These are phyloP conservation scores for Geranium incanum DNA, from an alignment of 441 rosid species.

Conservation along the genomic window DNA sequence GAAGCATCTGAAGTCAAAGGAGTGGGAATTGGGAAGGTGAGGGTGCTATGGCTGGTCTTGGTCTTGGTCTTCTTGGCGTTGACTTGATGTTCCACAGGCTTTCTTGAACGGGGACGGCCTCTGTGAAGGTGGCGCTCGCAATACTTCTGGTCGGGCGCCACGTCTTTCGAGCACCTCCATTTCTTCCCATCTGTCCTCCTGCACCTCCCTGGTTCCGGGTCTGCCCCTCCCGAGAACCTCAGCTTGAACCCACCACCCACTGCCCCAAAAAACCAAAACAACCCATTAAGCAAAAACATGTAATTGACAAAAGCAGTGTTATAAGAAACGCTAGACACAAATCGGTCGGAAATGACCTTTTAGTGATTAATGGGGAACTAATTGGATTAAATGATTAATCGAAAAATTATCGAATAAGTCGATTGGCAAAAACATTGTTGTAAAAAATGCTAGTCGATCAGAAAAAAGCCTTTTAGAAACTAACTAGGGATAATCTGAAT, in stretches of 20 bases:
- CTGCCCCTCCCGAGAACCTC: constrained; percentile 18
- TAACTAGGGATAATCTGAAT: no score
- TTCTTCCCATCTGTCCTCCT: constrained; percentile 26
- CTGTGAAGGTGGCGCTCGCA: constrained; percentile 25
- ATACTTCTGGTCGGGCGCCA: constrained; percentile 25
- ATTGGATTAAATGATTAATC: no score
- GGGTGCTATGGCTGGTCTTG: not conserved
- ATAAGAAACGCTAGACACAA: no score
- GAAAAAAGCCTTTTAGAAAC: no score
- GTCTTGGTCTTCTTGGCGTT: constrained; percentile 14
- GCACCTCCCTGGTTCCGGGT: constrained; percentile 28
- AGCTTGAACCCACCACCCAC: constrained; percentile 19
- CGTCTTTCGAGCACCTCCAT: constrained; percentile 26
- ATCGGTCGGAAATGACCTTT: no score
- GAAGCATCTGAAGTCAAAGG: not conserved
- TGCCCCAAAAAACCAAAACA: not conserved
- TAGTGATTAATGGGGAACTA: no score
- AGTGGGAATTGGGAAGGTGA: not conserved
- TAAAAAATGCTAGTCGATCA: no score
- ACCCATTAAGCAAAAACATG: no score
- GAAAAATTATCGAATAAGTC: no score
- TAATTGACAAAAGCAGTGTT: no score
- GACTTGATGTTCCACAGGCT: constrained; percentile 26
- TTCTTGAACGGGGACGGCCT: constrained; percentile 32
- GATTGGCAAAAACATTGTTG: no score